Evolutionary conservation across 2,329 filamentous ascomycete genomes (phyloP).

Genomic region (Aureobasidium sp.): DNA sequence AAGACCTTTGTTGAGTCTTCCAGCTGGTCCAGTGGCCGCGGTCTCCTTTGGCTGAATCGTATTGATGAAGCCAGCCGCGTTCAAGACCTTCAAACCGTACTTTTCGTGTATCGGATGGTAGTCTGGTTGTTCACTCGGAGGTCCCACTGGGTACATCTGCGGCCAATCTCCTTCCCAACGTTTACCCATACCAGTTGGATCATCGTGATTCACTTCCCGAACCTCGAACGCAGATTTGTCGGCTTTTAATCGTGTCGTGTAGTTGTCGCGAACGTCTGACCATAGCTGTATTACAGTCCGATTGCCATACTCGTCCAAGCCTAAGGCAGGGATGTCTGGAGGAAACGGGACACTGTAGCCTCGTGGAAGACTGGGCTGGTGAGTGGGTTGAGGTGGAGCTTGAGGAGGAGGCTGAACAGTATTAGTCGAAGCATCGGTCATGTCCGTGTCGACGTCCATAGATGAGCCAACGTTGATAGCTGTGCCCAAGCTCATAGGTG

Average conservation of each 20-base stretch:
- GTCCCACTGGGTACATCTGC: neutral
- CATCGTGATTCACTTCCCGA: neutral
- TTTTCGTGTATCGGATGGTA: neutral
- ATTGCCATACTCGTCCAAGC: neutral
- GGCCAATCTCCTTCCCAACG: neutral
- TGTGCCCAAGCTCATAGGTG: too few species aligned
- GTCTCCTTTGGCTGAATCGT: neutral
- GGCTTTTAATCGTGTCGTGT: neutral
- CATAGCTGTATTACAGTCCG: neutral
- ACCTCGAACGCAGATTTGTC: neutral
- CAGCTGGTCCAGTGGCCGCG: neutral
- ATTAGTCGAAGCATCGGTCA: neutral
- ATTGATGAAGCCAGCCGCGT: slow-evolving; percentile 1
- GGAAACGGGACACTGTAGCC: neutral
- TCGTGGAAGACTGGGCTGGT: neutral
- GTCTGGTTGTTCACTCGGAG: neutral
- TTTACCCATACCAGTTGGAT: neutral
- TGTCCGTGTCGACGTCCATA: neutral
- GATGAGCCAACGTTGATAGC: too few species aligned
- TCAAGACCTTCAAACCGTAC: neutral
- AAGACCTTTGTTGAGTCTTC: neutral
- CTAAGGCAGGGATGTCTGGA: neutral
- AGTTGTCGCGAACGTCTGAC: neutral
- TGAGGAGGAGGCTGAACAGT: too few species aligned
- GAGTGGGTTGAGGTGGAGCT: neutral